phyloP scores from a whole-genome alignment of 441 rosid genomes.

The Kokia cookei region DNA sequence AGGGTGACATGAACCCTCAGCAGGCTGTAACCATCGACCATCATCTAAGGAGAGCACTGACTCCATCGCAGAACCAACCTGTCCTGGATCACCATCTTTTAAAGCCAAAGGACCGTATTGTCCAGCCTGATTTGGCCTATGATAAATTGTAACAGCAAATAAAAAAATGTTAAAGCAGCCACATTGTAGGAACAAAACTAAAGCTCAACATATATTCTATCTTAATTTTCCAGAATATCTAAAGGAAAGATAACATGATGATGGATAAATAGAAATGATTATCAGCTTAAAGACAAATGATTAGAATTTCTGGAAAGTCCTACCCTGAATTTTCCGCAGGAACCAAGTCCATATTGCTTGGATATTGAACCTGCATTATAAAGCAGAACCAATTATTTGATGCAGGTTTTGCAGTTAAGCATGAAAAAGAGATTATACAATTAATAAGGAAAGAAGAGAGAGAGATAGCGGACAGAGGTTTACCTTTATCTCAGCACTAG shows the following conservation, averaged over 20 bases:
- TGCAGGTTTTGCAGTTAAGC: constrained; percentile 1
- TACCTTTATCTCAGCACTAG: constrained; percentile 74
- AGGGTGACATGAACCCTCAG: constrained; percentile 42
- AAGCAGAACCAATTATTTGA: constrained; percentile 12
- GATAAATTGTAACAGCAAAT: constrained; percentile 18
- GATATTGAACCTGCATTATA: constrained; percentile 79
- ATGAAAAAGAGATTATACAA: constrained; percentile 6
- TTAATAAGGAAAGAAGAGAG: not conserved
- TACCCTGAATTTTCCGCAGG: constrained; percentile 51
- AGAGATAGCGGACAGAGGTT: constrained; percentile 1
- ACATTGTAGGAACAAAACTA: constrained; percentile 5
- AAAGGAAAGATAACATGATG: not conserved
- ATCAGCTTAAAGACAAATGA: not conserved
- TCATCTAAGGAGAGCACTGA: constrained; percentile 92
- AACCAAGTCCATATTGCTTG: constrained; percentile 52
- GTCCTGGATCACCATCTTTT: constrained; percentile 40
- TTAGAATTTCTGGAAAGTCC: not conserved
- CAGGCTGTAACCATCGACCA: constrained; percentile 73
- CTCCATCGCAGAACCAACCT: constrained; percentile 47
- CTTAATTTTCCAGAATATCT: not conserved
- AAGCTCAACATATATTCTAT: not conserved
- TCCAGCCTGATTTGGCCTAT: constrained; percentile 52
- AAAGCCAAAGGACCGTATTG: constrained; percentile 27
- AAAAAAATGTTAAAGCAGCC: constrained; percentile 21
- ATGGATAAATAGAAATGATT: not conserved